phyloP scores from a whole-genome alignment of 2,329 filamentous ascomycete genomes.

The Stagonosporopsis vannaccii region DNA sequence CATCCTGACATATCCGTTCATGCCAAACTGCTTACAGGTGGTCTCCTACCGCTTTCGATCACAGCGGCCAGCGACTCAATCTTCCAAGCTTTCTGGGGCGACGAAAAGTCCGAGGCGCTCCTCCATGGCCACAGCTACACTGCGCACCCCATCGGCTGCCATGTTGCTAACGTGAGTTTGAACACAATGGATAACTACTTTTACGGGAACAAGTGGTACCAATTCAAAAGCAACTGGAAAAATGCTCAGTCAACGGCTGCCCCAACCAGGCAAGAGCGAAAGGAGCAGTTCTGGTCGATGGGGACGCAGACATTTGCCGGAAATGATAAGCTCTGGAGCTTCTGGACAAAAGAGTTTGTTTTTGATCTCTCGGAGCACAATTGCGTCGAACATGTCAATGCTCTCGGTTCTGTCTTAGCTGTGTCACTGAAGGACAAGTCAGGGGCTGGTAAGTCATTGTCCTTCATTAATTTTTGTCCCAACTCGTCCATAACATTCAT shows the following conservation, averaged over 20 bases:
- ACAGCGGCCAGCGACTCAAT: slow-evolving; percentile 78
- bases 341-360: slow-evolving; percentile 71
- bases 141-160: slow-evolving; percentile 80
- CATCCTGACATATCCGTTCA: slow-evolving; percentile 80
- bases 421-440: slow-evolving; percentile 63
- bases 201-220: slow-evolving; percentile 16
- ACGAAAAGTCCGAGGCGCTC: slow-evolving; percentile 78
- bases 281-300: neutral
- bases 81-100: slow-evolving; percentile 73
- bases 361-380: slow-evolving; percentile 63
- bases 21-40: slow-evolving; percentile 84
- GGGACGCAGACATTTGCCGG: neutral
- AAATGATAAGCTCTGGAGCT: slow-evolving; percentile 64
- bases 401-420: slow-evolving; percentile 76
- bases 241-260: neutral
- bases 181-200: slow-evolving; percentile 56
- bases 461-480: neutral
- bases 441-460: slow-evolving; percentile 52
- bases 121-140: slow-evolving; percentile 89
- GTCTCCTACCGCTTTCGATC: slow-evolving; percentile 76
- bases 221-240: slow-evolving; percentile 10
- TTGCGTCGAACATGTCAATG: slow-evolving; percentile 71
- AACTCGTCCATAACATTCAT: neutral
- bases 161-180: slow-evolving; percentile 75
- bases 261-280: neutral